Conservation (phyloP, 2,329 filamentous ascomycete genomes). For the Fusarium sp. region DNA sequence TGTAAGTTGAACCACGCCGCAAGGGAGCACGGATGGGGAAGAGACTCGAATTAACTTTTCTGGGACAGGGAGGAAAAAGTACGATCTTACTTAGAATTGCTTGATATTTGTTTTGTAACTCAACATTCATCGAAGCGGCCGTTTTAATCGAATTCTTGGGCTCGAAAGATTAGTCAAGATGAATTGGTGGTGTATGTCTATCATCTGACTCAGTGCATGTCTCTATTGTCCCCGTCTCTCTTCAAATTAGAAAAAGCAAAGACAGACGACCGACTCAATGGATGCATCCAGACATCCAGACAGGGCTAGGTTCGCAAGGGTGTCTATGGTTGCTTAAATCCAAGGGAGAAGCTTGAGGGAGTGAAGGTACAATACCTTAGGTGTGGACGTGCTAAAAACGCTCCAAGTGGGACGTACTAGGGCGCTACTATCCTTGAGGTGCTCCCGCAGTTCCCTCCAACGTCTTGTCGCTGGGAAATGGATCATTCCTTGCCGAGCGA, state of each 20-base stretch:
- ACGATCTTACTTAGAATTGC: background rate
- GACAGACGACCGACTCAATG: conserved; percentile 5
- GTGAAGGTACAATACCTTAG: conserved; percentile 14
- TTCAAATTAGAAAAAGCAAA: conserved; percentile 18
- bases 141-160: background rate
- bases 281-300: conserved; percentile 10
- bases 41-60: background rate
- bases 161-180: background rate
- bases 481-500: conserved; percentile 35
- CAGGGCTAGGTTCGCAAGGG: conserved; percentile 12
- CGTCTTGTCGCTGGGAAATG: conserved; percentile 32
- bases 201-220: conserved; percentile 5
- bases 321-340: conserved; percentile 7
- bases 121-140: background rate
- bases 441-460: conserved; percentile 39
- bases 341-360: conserved; percentile 21
- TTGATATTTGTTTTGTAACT: background rate
- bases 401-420: conserved; percentile 26
- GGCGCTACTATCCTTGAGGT: conserved; percentile 39
- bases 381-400: conserved; percentile 26
- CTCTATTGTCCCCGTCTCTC: conserved; percentile 17
- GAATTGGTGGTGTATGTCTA: background rate
- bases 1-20: conserved; percentile 1
- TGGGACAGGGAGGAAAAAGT: background rate
- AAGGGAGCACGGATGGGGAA: conserved; percentile 1